Conservation (phyloP, 805 yeast genomes). For the Blastobotrys chiropterorum region DNA sequence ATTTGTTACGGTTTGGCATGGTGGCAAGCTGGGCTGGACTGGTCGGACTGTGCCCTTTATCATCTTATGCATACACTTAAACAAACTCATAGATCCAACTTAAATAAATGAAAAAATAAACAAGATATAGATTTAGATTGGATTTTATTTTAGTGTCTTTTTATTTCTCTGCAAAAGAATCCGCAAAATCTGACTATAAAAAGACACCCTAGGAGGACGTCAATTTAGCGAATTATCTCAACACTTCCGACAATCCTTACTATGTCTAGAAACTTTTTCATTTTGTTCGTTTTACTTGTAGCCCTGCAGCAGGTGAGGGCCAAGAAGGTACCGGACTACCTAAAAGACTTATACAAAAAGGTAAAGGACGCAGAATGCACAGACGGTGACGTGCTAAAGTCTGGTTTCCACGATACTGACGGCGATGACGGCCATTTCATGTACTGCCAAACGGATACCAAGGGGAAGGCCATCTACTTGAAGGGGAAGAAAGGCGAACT, state of each 20-base stretch:
- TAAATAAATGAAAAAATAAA: background rate
- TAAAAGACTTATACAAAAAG: conserved; percentile 1
- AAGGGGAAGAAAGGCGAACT: conserved; percentile 1
- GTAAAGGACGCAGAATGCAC: conserved; percentile 1
- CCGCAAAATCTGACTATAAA: background rate
- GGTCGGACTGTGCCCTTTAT: too few relatives aligned
- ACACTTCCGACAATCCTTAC: too few relatives aligned
- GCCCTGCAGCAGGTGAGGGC: background rate
- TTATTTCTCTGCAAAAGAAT: too few relatives aligned
- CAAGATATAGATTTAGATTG: background rate
- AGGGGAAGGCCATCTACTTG: conserved; percentile 8
- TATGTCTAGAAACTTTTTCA: background rate
- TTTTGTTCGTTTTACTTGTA: background rate
- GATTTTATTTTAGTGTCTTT: background rate
- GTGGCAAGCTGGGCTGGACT: too few relatives aligned
- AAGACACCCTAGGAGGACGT: too few relatives aligned
- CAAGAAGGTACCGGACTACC: background rate
- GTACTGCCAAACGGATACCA: conserved; percentile 4
- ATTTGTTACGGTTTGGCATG: too few relatives aligned
- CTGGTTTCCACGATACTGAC: conserved; percentile 5
- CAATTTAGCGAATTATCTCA: too few relatives aligned
- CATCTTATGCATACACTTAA: too few relatives aligned
- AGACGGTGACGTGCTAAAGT: background rate
- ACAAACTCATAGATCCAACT: background rate
- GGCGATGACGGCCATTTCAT: background rate